Evolutionary conservation across 2,329 filamentous ascomycete genomes (phyloP).

Genomic region (Trichoderma sp.): DNA sequence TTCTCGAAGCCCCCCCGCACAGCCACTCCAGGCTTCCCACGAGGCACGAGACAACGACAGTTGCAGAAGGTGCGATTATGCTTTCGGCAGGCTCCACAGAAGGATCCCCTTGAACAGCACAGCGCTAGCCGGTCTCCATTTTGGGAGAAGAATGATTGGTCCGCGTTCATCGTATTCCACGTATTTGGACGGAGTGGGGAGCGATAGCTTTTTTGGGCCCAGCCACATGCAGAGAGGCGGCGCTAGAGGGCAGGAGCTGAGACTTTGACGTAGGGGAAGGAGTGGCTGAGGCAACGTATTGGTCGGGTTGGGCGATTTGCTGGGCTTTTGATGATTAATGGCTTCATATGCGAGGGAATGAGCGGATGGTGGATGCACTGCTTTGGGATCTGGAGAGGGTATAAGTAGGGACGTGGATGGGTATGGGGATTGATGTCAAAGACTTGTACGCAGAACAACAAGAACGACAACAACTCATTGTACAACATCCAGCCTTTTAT

Average conservation of each 20-base stretch:
- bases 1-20: background rate
- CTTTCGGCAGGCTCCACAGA: background rate
- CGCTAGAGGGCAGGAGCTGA: background rate
- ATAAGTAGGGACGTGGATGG: background rate
- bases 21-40: background rate
- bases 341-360: background rate
- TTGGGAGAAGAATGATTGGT: slow-evolving; percentile 16
- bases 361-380: background rate
- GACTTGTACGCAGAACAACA: background rate
- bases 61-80: background rate
- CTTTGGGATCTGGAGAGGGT: background rate
- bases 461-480: rapidly evolving
- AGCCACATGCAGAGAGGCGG: background rate
- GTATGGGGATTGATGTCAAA: background rate
- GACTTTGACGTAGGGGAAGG: background rate
- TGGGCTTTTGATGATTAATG: background rate
- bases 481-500: background rate
- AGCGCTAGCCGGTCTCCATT: background rate
- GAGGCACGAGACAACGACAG: background rate
- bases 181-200: background rate
- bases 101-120: background rate
- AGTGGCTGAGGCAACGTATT: slow-evolving; percentile 6
- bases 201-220: background rate
- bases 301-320: background rate
- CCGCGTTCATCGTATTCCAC: slow-evolving; percentile 34